These are phyloP conservation scores for Coemansia sp. DNA, from an alignment of 192 early-diverging fungal genomes.

Conservation along the genomic window DNA sequence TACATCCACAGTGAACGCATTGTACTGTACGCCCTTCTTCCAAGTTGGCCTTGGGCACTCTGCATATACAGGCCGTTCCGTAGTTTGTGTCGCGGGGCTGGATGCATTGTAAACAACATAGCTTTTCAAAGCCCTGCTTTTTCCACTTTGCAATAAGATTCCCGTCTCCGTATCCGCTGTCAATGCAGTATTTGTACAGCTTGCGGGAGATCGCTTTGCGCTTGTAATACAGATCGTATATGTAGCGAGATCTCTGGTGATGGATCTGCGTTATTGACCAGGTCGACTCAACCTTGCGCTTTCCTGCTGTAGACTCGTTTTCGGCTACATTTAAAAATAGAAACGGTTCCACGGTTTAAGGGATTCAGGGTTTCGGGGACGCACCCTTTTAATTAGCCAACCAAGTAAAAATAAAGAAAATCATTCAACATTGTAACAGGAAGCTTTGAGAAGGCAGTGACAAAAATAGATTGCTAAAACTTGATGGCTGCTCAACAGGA, in stretches of 20 bases:
- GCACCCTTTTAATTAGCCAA: background rate
- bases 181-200: constrained; percentile 91
- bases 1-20: constrained; percentile 93
- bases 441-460: background rate
- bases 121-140: constrained; percentile 95
- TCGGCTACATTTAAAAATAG: constrained; percentile 67
- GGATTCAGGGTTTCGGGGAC: background rate
- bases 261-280: constrained; percentile 97
- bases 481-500: background rate
- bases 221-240: constrained; percentile 96
- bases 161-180: constrained; percentile 87
- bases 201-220: constrained; percentile 90
- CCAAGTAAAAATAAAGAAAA: background rate
- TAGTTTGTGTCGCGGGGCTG: constrained; percentile 97
- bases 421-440: too few species aligned
- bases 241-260: constrained; percentile 95
- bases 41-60: constrained; percentile 88
- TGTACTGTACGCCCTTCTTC: constrained; percentile 89
- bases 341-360: background rate
- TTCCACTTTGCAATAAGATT: constrained; percentile 98
- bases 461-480: background rate
- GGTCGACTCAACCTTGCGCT: constrained; percentile 85
- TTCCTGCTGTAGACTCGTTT: constrained; percentile 91
- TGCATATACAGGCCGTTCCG: constrained; percentile 95
- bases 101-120: constrained; percentile 96